A percentile compares a stretch with the other conserved stretches of the same genome.
These are phyloP conservation scores for Tolypocladium cylindrosporum DNA, from an alignment of 2,329 filamentous ascomycete genomes.

Conservation along the genomic window DNA sequence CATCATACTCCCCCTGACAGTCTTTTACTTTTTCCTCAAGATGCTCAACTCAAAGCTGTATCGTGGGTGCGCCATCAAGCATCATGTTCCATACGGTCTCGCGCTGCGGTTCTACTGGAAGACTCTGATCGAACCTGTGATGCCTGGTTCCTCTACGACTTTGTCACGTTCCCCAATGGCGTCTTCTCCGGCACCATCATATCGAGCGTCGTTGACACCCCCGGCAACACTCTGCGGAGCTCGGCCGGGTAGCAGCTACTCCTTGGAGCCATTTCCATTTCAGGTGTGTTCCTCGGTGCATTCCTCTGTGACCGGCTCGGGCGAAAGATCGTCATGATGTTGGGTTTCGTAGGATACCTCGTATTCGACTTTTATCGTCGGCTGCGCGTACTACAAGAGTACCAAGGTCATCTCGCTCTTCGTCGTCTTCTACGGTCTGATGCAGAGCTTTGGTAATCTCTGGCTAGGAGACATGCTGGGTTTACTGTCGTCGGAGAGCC, in stretches of 20 bases:
- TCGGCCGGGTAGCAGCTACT: conserved; percentile 40
- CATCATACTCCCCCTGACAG: conserved; percentile 36
- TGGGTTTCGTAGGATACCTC: conserved; percentile 38
- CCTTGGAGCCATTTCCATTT: conserved; percentile 31
- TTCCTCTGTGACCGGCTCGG: conserved; percentile 36
- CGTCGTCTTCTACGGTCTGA: conserved; percentile 40
- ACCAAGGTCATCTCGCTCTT: conserved; percentile 39
- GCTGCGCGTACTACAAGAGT: conserved; percentile 34
- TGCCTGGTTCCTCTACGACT: conserved; percentile 45
- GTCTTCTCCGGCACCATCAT: conserved; percentile 36
- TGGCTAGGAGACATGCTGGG: conserved; percentile 42
- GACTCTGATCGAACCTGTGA: conserved; percentile 38
- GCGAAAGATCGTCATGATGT: conserved; percentile 38
- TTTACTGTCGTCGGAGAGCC: conserved; percentile 38
- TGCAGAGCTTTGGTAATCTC: conserved; percentile 38
- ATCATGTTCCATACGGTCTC: conserved; percentile 36
- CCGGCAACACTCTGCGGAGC: conserved; percentile 22
- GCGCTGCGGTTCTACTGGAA: conserved; percentile 45
- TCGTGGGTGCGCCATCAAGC: conserved; percentile 42
- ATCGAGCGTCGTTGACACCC: conserved; percentile 22
- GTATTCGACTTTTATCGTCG: conserved; percentile 42
- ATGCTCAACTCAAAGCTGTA: conserved; percentile 42
- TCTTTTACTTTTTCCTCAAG: conserved; percentile 46
- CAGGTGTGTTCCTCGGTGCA: conserved; percentile 39
- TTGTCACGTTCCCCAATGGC: conserved; percentile 36